Evolutionary conservation across 306 rosid genomes (phyloP), one percentile per base, ranked within the genome.

Genomic region (Arachis hypogaea): DNA sequence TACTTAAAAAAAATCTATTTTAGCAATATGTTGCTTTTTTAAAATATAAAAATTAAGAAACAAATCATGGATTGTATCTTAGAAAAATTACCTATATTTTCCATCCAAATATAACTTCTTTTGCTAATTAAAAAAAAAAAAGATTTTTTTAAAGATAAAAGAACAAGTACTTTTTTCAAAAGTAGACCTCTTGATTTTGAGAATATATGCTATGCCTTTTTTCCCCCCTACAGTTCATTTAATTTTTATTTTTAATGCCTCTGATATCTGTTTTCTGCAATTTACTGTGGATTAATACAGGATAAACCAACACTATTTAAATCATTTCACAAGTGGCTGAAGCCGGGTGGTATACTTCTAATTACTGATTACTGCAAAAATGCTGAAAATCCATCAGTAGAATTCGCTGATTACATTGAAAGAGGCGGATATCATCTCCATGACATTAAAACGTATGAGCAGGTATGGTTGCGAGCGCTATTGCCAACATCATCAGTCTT

Each of bases 331-430:
- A 78, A 85, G 77, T 94, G 99, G 99, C 72, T 94, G 87, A 94
- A 92, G 83, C 97, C 97, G 6, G 97, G 99, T 38, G 99, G 97
- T 2, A 92, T 82, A 76, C 86, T 94, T 80, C 87, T 94, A 64
- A 88, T 94, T 63, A 92, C 87, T 69, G 99, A 94, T 72, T 94
- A 92, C 79, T 94, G 97, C 75, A 86, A 68, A 81, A 84, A 86
- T 77, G 76, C 89, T 78, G 90, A 83, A 81, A 78, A 78, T 77
- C 97, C 89, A 1, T 89, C 93, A 0, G 49, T 30, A 22, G 93
- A 86, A 62, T 94, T 88, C 77, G 78, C 93, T 0, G 86, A 83
- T 60, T 94, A 92, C 82, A 92, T 94, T 50, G 70, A 89, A 79
- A 84, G 92, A 66, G 91, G 96, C 79, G 97, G 93, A 42, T 94